Evolutionary conservation across 176 grass and related monocot genomes (phyloP).

Genomic region (Chrysopogon serrulatus): DNA sequence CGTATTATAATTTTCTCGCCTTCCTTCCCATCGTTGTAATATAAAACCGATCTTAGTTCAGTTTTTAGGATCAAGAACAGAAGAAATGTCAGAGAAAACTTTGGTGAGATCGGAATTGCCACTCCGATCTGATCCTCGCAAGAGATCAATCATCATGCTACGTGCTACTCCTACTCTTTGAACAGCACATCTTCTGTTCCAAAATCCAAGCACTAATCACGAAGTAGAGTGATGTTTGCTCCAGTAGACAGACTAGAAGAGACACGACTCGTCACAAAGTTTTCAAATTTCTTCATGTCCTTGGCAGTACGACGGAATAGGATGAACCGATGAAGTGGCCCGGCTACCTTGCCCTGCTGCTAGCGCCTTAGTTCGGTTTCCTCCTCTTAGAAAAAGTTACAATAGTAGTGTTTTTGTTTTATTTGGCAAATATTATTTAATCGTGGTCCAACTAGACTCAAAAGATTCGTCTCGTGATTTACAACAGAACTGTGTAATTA

Average conservation of each 20-base stretch:
- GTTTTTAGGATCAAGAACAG: background rate
- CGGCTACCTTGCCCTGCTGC: background rate
- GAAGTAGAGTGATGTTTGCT: background rate
- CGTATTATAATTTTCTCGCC: background rate
- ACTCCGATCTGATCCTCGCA: background rate
- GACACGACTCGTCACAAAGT: constrained; percentile 2
- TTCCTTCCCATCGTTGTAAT: constrained; percentile 24
- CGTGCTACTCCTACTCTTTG: background rate
- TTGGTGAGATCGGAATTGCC: background rate
- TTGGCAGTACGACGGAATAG: constrained; percentile 9
- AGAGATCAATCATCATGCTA: background rate
- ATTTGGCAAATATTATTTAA: no score
- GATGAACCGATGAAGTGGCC: background rate
- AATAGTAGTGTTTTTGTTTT: no score
- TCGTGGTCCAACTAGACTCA: no score
- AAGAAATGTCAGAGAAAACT: background rate
- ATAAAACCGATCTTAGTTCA: background rate
- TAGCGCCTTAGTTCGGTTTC: no score
- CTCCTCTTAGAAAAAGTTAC: no score
- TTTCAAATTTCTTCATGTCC: constrained; percentile 34
- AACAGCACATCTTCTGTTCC: background rate
- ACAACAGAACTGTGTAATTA: no score
- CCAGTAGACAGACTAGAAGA: background rate
- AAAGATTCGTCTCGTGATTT: no score
- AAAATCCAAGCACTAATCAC: background rate